Evolutionary conservation across 2,329 filamentous ascomycete genomes (phyloP), one percentile per base, ranked within the genome.

Genomic region (Mycosphaerella sp.): DNA sequence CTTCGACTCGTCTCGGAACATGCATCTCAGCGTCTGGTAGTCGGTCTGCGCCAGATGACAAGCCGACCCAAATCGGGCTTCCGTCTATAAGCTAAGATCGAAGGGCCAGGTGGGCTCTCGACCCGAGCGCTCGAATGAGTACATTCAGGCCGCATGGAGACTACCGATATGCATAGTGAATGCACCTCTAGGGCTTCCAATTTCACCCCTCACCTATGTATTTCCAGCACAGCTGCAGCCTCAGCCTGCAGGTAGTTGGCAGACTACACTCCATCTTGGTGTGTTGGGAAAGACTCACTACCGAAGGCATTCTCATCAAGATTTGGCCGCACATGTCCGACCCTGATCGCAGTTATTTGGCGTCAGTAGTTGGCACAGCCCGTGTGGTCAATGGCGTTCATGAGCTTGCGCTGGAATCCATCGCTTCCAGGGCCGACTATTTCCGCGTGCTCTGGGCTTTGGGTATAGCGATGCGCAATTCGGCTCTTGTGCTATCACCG

Each of bases 141-240:
- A 32, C 3, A 10, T 7, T 32, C 30, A 21, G 32, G 28, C 45
- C 45, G 9, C 25, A 48, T 41, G 45, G 45, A 35, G 37, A 41
- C 36, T 34, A 14, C 45, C 37, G 45, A 48, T n/a, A 9, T 48
- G 45, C 45, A 34, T 36, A 41, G 45, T 41, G 45, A 48, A 35
- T 32, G 39, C 45, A 42, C 45, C 27, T 41, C 30, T 34, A 30
- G 25, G 45, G 36, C 30, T 32, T 10, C 21, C 4, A 32, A 32
- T 4, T 32, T 32, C 28, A 30, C 28, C 28, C 10, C 6, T 30
- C 10, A n/a, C n/a, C 6, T 21, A 21, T 6, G 6, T 6, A 21
- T 21, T 4, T 21, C 21, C 21, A 21, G 21, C 21, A 21, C 21
- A 21, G 21, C 21, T 21, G 21, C n/a, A n/a, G n/a, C n/a, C n/a